Conservation (phyloP, 2,329 filamentous ascomycete genomes). For the Xylariaceae sp. region DNA sequence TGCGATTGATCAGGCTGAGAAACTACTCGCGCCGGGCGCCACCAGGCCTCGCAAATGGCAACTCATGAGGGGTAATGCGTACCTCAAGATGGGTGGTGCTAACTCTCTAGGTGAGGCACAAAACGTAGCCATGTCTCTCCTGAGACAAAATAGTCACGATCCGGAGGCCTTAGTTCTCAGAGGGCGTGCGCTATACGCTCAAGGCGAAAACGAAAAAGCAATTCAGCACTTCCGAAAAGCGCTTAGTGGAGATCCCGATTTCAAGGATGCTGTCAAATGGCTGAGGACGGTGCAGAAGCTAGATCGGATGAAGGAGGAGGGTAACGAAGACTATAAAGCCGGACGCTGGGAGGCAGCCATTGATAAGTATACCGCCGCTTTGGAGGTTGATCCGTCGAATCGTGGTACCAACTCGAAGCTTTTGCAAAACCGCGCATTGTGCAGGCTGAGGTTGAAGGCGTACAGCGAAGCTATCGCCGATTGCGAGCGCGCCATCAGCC, state of each 20-base stretch:
- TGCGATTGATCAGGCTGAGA: conserved; percentile 85
- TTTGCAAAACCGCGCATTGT: conserved; percentile 86
- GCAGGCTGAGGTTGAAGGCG: conserved; percentile 77
- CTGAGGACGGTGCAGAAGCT: conserved; percentile 87
- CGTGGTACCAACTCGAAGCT: conserved; percentile 93
- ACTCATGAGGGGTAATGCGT: conserved; percentile 85
- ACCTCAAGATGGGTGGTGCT: conserved; percentile 84
- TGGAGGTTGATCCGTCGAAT: conserved; percentile 83
- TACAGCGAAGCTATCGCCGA: conserved; percentile 78
- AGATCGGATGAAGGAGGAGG: conserved; percentile 88
- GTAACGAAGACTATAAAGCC: conserved; percentile 85
- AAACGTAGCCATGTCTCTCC: conserved; percentile 82
- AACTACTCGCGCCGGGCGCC: conserved; percentile 69
- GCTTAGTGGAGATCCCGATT: conserved; percentile 85
- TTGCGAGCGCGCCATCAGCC: conserved; percentile 75
- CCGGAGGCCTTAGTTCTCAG: conserved; percentile 89
- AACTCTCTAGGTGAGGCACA: conserved; percentile 90
- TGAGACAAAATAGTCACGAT: conserved; percentile 84
- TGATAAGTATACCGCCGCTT: conserved; percentile 75
- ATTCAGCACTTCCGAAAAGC: conserved; percentile 89
- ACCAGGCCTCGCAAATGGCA: conserved; percentile 88
- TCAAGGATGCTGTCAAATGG: conserved; percentile 81
- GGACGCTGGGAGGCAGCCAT: conserved; percentile 76
- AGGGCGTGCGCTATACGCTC: conserved; percentile 80
- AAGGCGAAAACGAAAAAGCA: conserved; percentile 93